Conservation (phyloP, 495 filamentous ascomycete genomes). For the Penicillium diatomitis region DNA sequence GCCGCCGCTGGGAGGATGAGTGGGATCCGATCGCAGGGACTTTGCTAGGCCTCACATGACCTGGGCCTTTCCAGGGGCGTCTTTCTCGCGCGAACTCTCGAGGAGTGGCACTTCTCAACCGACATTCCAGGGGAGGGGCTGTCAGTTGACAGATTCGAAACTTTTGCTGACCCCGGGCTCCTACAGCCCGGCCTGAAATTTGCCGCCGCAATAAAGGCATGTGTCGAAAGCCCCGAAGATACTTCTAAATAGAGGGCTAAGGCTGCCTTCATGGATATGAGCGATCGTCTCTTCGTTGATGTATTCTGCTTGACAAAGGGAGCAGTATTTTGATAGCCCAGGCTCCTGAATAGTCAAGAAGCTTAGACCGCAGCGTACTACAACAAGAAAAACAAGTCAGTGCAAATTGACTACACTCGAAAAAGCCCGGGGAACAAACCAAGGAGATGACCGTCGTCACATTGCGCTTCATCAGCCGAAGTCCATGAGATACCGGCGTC, state of each 20-base stretch:
- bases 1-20: constrained; percentile 83
- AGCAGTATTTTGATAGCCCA: constrained; percentile 46
- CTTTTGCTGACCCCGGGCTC: background rate
- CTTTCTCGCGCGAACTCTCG: too few species aligned
- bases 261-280: constrained; percentile 5
- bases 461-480: constrained; percentile 31
- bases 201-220: constrained; percentile 47
- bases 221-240: constrained; percentile 42
- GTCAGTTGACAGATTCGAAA: too few species aligned
- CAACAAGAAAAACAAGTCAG: background rate
- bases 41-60: constrained; percentile 49
- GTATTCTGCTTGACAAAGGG: constrained; percentile 38
- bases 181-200: constrained; percentile 27
- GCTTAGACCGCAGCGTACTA: constrained; percentile 47
- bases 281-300: constrained; percentile 35
- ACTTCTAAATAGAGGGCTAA: constrained; percentile 12
- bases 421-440: constrained; percentile 17
- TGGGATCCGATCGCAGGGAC: constrained; percentile 75
- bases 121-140: too few species aligned
- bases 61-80: background rate
- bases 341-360: constrained; percentile 48
- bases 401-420: background rate
- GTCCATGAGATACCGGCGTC: constrained; percentile 30
- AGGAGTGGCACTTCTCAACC: too few species aligned
- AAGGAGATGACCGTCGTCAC: constrained; percentile 41